Conservation (phyloP, 768 basidiomycete genomes). For the Punctularia strigosozonata region DNA sequence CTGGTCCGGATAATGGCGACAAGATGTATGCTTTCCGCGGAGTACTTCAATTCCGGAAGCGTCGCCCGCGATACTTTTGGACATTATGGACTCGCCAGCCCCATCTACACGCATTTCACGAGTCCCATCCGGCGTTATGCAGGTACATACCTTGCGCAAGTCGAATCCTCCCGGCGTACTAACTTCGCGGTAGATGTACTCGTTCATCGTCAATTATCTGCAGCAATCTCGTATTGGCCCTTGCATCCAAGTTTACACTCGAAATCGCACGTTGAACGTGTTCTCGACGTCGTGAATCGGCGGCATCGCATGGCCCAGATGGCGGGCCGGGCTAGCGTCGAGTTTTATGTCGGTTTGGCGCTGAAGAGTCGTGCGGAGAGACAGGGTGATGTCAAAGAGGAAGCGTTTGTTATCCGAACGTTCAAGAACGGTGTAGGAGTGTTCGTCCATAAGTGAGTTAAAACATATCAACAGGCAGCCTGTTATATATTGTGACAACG, state of each 20-base stretch:
- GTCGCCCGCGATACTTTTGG: conserved; percentile 87
- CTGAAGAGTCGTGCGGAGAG: conserved; percentile 56
- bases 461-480: not conserved
- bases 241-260: conserved; percentile 85
- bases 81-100: conserved; percentile 94
- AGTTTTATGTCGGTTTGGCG: conserved; percentile 94
- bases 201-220: conserved; percentile 85
- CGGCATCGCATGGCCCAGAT: conserved; percentile 96
- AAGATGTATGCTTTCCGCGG: conserved; percentile 94
- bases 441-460: conserved; percentile 80
- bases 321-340: conserved; percentile 92
- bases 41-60: conserved; percentile 96
- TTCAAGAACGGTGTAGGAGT: conserved; percentile 96
- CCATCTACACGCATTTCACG: conserved; percentile 98
- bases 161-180: not conserved
- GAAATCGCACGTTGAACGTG: conserved; percentile 76
- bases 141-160: conserved; percentile 31
- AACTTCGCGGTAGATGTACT: conserved; percentile 57
- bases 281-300: conserved; percentile 78
- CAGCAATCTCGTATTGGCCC: conserved; percentile 74
- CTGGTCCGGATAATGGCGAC: conserved; percentile 99
- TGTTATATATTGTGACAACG: conserved; percentile 1
- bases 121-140: conserved; percentile 96
- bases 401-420: conserved; percentile 86
- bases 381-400: conserved; percentile 47